Conservation (phyloP, 148 eudicot genomes). For the Fallopia convolvulus region DNA sequence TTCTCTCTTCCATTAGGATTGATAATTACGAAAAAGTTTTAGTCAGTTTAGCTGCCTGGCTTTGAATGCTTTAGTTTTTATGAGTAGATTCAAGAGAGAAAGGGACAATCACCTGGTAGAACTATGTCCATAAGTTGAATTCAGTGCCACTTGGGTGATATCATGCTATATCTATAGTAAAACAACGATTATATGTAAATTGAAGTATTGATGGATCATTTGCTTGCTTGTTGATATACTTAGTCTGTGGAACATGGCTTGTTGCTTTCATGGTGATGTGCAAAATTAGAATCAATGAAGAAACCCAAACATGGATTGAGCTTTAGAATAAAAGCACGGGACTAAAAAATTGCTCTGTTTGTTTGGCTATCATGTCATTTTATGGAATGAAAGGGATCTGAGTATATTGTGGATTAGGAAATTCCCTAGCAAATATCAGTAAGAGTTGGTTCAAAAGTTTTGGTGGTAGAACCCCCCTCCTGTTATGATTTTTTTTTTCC, state of each 20-base stretch:
- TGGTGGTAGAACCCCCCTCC: no score
- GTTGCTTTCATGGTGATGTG: background rate
- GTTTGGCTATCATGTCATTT: no score
- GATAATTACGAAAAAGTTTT: background rate
- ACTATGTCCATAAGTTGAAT: background rate
- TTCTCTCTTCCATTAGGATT: background rate
- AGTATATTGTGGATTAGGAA: background rate
- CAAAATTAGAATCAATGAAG: background rate
- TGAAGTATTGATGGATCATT: background rate
- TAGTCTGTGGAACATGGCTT: background rate
- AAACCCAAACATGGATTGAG: background rate
- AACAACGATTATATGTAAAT: background rate
- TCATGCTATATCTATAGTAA: background rate
- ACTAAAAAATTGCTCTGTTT: background rate
- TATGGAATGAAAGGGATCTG: background rate
- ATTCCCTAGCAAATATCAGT: background rate
- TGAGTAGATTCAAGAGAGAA: background rate
- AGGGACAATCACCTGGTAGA: background rate
- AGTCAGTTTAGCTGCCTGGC: background rate
- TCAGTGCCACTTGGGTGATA: background rate
- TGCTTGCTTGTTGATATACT: background rate
- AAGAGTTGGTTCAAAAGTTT: background rate
- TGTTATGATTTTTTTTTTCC: no score
- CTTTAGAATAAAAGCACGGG: background rate
- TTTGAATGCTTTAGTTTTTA: background rate